Evolutionary conservation across 2,329 filamentous ascomycete species (phyloP), one percentile per base, ranked within the genome.

Genomic region (Gyromitra esculenta): DNA sequence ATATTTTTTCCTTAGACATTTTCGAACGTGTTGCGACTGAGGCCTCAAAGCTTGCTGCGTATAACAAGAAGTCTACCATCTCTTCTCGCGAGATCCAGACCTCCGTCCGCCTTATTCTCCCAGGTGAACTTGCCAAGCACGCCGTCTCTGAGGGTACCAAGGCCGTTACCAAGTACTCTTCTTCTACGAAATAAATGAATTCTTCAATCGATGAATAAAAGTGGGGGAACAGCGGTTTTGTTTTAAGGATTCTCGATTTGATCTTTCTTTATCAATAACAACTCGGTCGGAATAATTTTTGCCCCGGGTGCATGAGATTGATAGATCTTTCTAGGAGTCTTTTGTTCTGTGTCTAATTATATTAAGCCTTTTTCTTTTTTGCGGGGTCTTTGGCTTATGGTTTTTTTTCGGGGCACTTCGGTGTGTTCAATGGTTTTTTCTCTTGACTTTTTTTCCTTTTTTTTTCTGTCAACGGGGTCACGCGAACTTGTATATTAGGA

Each of bases 11-110:
- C 37, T n/a, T 78, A 96, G 94, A 99, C 84, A 99, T 99, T 85
- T 99, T 99, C 85, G 96, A 99, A 91, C 94, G 96, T 82, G 95
- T 99, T 82, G 96, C 96, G 80, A 97, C 96, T 76, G 96, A 99
- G 87, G 96, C 96, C 67, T 97, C 93, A 85, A 99, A 99, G 91
- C 91, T 99, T 78, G 96, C 96, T 82, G 96, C 96, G 80, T 99
- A 99, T 90, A 99, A 99, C 92, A 99, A 98, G 92, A 99, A 99
- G 90, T 98, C 95, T 66, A 99, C 96, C 85, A 99, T 99, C 87
- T 98, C 95, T 70, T 98, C 96, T 81, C 92, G 96, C 84, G 96
- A 99, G 88, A 99, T 99, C 84, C 96, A 99, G 90, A 99, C 96
- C 82, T 97, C 96, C 82, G 96, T 99, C 82, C 92, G 96, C 81